A percentile compares a stretch with the other conserved stretches of the same genome.
phyloP scores from a whole-genome alignment of 1,139 yeast species.

The Candida pseudoviswanathii region DNA sequence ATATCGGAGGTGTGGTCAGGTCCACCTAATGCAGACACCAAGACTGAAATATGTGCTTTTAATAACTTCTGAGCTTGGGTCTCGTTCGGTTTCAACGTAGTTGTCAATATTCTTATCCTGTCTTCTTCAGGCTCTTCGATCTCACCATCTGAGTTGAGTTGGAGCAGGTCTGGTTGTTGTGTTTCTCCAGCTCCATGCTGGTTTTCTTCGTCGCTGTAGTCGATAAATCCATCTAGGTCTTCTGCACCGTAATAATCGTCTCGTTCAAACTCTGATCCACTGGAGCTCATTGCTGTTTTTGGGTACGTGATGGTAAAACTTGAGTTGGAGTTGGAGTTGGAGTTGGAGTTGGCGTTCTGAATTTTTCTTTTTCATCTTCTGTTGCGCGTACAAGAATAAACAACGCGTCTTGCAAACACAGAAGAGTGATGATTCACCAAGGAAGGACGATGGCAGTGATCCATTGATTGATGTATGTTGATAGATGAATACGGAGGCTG shows the following conservation, averaged over 20 bases:
- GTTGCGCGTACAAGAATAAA: too few species aligned
- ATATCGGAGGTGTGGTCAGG: conserved; percentile 56
- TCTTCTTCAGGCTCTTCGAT: conserved; percentile 24
- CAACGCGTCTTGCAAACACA: too few species aligned
- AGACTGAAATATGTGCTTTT: conserved; percentile 67
- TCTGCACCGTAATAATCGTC: conserved; percentile 17
- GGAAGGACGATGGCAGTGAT: too few species aligned
- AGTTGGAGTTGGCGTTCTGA: too few species aligned
- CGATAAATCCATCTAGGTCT: conserved; percentile 15
- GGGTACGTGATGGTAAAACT: too few species aligned
- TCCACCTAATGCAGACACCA: conserved; percentile 84
- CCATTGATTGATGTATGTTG: too few species aligned
- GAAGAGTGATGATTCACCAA: too few species aligned
- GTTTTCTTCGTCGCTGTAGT: conserved; percentile 14
- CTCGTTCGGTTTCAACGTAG: conserved; percentile 37
- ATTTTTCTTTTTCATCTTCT: too few species aligned
- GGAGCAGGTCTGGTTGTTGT: conserved; percentile 1
- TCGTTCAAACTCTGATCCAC: conserved; percentile 22
- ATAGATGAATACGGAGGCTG: too few species aligned
- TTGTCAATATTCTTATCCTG: conserved; percentile 31
- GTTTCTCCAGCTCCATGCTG: conserved; percentile 1
- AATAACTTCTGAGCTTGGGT: conserved; percentile 48
- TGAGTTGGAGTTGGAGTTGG: too few species aligned
- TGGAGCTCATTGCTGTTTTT: conserved; percentile 8
- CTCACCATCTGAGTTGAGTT: conserved; percentile 10